Conservation (phyloP, 345 rosid species). For the Heritiera fomes region DNA sequence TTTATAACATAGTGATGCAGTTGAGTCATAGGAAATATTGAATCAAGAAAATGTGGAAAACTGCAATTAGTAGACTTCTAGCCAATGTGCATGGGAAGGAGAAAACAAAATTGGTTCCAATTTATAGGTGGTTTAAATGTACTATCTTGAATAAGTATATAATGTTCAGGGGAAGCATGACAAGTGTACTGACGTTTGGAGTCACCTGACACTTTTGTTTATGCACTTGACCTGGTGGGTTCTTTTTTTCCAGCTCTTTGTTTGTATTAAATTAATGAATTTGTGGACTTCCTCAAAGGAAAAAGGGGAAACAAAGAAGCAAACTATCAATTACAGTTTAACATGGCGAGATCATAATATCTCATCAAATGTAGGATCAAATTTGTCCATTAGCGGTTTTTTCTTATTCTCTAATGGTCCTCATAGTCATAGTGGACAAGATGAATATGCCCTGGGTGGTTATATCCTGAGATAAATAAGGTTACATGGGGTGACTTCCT, state of each 20-base stretch:
- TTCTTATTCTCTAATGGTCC: not conserved
- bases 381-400: not conserved
- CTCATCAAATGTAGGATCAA: not conserved
- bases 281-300: not conserved
- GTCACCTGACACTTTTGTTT: not conserved
- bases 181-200: not conserved
- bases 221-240: not conserved
- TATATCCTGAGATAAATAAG: constrained; percentile 1
- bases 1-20: constrained; percentile 11
- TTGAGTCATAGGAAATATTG: not conserved
- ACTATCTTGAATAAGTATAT: not conserved
- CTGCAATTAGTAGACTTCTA: not conserved
- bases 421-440: not conserved
- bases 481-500: not conserved
- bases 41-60: not conserved
- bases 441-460: not conserved
- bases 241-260: not conserved
- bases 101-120: not conserved
- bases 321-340: not conserved
- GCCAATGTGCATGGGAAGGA: not conserved
- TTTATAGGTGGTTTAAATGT: not conserved
- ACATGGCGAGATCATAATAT: not conserved
- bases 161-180: not conserved
- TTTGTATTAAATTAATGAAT: not conserved
- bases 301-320: not conserved